Percentiles rank a stretch among this genome's conserved stretches.
phyloP scores from a whole-genome alignment of 495 filamentous ascomycete species.

The Elaphomyces granulatus region DNA sequence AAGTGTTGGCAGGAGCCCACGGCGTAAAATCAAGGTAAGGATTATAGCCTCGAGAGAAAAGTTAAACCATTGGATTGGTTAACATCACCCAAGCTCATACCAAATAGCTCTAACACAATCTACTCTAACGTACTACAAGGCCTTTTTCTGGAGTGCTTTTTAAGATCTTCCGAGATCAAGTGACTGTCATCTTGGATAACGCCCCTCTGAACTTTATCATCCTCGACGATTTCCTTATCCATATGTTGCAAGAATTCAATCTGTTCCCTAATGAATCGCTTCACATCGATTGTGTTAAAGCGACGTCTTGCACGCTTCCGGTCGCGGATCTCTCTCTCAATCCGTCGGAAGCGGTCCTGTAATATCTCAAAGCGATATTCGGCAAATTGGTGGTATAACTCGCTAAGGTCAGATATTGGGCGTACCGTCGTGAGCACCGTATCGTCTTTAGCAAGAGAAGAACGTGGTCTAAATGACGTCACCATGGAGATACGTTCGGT shows the following conservation, averaged over 20 bases:
- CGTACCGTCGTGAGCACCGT: conserved; percentile 53
- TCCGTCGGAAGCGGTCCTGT: conserved; percentile 39
- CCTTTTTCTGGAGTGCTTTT: conserved; percentile 7
- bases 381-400: conserved; percentile 55
- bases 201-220: conserved; percentile 37
- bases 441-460: conserved; percentile 45
- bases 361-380: conserved; percentile 60
- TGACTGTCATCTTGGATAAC: conserved; percentile 31
- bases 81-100: too few species aligned
- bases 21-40: too few species aligned
- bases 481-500: conserved; percentile 60
- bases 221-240: conserved; percentile 41
- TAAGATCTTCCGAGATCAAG: conserved; percentile 19
- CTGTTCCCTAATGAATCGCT: conserved; percentile 36
- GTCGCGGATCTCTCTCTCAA: conserved; percentile 31
- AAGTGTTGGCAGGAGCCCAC: too few species aligned
- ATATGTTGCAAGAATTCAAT: conserved; percentile 40
- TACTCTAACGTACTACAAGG: neutral
- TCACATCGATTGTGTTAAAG: conserved; percentile 29
- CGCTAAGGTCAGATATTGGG: conserved; percentile 47
- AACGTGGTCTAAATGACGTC: conserved; percentile 52
- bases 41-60: too few species aligned
- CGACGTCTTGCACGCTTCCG: conserved; percentile 25
- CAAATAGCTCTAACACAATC: too few species aligned
- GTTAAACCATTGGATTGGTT: too few species aligned